These are phyloP conservation scores for Coniochaeta pulveracea DNA, from an alignment of 2,329 filamentous ascomycete species.

Conservation along the genomic window DNA sequence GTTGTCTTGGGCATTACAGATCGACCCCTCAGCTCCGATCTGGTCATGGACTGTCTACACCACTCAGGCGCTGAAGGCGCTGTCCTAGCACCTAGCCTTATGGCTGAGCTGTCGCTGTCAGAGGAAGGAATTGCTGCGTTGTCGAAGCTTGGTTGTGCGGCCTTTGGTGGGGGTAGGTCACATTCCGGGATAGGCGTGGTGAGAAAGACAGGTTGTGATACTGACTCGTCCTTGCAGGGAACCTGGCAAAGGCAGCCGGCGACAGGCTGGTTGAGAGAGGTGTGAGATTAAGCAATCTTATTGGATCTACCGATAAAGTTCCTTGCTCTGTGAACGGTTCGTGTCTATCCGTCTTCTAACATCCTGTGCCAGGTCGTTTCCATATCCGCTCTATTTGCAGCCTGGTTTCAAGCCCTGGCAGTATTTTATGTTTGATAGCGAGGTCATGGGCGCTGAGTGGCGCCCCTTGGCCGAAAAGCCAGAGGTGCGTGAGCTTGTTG, in stretches of 20 bases:
- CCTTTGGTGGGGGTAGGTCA: constrained; percentile 25
- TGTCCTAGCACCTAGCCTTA: constrained; percentile 24
- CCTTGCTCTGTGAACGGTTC: neutral
- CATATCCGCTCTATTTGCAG: constrained; percentile 23
- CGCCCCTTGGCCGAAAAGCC: constrained; percentile 18
- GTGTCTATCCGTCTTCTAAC: neutral
- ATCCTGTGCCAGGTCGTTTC: constrained; percentile 16
- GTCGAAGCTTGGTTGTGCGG: constrained; percentile 19
- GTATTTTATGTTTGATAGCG: constrained; percentile 28
- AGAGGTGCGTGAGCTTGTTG: constrained; percentile 25
- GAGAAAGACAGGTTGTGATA: neutral
- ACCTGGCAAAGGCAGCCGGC: constrained; percentile 24
- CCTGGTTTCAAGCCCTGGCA: constrained; percentile 24
- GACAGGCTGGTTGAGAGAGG: constrained; percentile 24
- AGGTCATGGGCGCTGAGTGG: constrained; percentile 30
- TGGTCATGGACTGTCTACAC: constrained; percentile 19
- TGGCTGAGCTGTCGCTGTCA: constrained; percentile 29
- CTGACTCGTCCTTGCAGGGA: constrained; percentile 16
- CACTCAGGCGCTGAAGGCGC: constrained; percentile 15
- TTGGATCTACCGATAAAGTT: constrained; percentile 30
- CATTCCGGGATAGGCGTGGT: neutral
- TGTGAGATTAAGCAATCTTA: constrained; percentile 21
- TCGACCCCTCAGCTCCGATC: constrained; percentile 22
- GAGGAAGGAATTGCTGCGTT: constrained; percentile 19
- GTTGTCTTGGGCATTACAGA: constrained; percentile 19